Conservation (phyloP, 306 rosid species). For the Senna siamea region DNA sequence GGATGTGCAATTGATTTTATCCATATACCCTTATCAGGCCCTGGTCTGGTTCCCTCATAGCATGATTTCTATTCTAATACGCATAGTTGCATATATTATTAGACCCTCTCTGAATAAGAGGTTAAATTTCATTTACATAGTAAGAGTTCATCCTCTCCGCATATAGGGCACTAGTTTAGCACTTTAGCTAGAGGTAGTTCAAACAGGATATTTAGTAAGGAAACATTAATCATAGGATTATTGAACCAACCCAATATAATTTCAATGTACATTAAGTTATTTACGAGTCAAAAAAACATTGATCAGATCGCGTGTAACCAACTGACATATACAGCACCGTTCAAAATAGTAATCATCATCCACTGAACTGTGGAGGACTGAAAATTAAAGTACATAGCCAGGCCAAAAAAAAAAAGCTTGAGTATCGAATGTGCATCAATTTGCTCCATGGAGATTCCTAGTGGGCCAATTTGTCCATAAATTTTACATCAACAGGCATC, state of each 20-base stretch:
- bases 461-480: constrained; percentile 54
- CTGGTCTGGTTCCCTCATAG: constrained; percentile 5
- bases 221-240: constrained; percentile 15
- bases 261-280: constrained; percentile 1
- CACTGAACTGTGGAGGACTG: constrained; percentile 44
- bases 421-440: constrained; percentile 62
- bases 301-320: constrained; percentile 25
- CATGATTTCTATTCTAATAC: neutral
- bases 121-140: neutral
- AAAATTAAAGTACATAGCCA: constrained; percentile 47
- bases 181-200: neutral
- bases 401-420: constrained; percentile 50
- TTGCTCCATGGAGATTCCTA: constrained; percentile 51
- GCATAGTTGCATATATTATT: no score
- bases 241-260: constrained; percentile 1
- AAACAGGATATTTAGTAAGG: neutral
- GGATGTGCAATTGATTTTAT: neutral
- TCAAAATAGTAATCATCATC: constrained; percentile 46
- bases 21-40: neutral
- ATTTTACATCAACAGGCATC: constrained; percentile 38
- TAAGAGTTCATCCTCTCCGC: constrained; percentile 6
- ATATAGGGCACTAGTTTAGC: neutral
- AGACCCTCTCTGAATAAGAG: neutral
- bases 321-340: constrained; percentile 38
- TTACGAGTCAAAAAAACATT: constrained; percentile 20